Base-by-base conservation (phyloP, 768 basidiomycete species). In the Tricholoma terreum region DNA sequence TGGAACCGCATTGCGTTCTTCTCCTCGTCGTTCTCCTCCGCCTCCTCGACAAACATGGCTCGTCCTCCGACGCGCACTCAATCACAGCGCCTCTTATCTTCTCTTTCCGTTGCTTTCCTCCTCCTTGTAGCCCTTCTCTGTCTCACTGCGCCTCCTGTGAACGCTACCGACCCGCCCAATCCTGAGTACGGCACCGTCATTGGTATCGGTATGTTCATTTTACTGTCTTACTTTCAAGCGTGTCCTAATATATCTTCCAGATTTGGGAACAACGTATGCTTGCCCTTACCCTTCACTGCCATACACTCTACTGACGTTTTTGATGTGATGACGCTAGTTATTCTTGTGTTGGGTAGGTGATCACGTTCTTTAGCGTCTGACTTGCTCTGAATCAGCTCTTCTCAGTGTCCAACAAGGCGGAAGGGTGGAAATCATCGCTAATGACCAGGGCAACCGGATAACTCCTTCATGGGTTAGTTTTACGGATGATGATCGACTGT, bases 171-270 rank as follows among this genome's bases (percentile, higher is more conserved):
- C 63, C 87, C 86, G 34, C 57, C 80, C 57, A 82, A 82, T 63
- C 75, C 86, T 30, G 90, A 94, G 67, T 94, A 90, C 72, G 94
- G 94, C 56, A 89, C 90, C 35, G 93, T 96, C 36, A 96, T 96
- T 70, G 94, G 92, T 83, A 92, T 93, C 69, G 90, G 89, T 91
- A 62, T 49, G 86, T 75, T 1, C 30, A 56, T 10, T 11, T n/a
- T 12, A 1, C 4, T 53, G 43, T 50, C 24, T 43, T 6, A 6
- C 31, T 38, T 6, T 53, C 24, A 53, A 40, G 34, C 6, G 15
- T 17, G 14, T 22, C 52, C 35, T 19, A 17, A 58, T 60, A 45
- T 14, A 14, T 55, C 3, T 33, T 64, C 52, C 68, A 90, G 93
- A 96, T 80, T 78, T 96, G 77, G 94, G 94, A 77, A 97, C 94